A percentile compares a stretch with the other conserved stretches of the same genome.
Evolutionary conservation across 176 grass and related monocot species (phyloP).

Genomic region (maize (Zea mays)): Zm-B73-REFERENCE-NAM-5.0 NC_050096.1:51966001-51966500

Average conservation of each 20-base stretch:
- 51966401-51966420: conserved; percentile 94
- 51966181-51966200: too few relatives aligned
- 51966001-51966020: too few relatives aligned
- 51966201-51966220: background rate
- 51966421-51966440: conserved; percentile 98
- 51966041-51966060: too few relatives aligned
- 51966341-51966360: conserved; percentile 71
- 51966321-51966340: conserved; percentile 61
- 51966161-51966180: too few relatives aligned
- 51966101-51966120: too few relatives aligned
- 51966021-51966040: too few relatives aligned
- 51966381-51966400: conserved; percentile 87
- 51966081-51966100: too few relatives aligned
- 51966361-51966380: conserved; percentile 82
- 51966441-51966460: conserved; percentile 32
- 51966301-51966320: conserved; percentile 76
- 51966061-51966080: too few relatives aligned
- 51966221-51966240: conserved; percentile 40
- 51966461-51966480: background rate
- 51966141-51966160: too few relatives aligned
- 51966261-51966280: conserved; percentile 87
- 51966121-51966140: too few relatives aligned
- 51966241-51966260: conserved; percentile 54
- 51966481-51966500: background rate
- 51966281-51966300: conserved; percentile 64